Percentiles rank a stretch among this genome's conserved stretches.
Evolutionary conservation across 2,329 filamentous ascomycete genomes (phyloP).

Genomic region (Sporothrix protearum): DNA sequence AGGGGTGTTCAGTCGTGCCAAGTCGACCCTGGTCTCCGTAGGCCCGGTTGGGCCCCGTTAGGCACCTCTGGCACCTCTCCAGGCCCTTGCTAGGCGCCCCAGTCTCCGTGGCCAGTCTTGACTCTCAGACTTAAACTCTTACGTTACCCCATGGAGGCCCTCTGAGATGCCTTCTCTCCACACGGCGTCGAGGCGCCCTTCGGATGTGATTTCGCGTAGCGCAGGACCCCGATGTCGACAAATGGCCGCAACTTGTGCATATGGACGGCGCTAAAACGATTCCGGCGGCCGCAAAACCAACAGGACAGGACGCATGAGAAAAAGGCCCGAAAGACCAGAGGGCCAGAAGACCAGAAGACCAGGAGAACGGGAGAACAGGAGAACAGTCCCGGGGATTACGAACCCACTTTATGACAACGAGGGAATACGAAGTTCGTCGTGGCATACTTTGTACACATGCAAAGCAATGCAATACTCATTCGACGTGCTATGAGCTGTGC

Average conservation of each 20-base stretch:
- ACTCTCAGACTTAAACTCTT: no score
- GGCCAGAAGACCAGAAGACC: no score
- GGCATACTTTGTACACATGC: no score
- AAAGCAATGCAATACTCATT: no score
- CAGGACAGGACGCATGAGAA: no score
- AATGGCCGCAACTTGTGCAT: no score
- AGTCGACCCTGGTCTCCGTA: background rate
- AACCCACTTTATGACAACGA: background rate
- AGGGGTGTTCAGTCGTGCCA: background rate
- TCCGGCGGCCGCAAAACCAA: no score
- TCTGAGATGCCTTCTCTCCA: background rate
- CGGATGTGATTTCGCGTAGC: conserved; percentile 15
- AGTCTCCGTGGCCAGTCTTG: background rate
- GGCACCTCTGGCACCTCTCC: background rate
- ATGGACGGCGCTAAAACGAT: conserved; percentile 10
- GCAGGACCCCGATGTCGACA: background rate
- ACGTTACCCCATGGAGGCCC: no score
- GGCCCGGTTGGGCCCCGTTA: background rate
- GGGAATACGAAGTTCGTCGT: no score
- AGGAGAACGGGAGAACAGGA: background rate
- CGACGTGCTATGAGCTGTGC: background rate
- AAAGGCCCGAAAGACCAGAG: background rate
- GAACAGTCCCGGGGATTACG: background rate
- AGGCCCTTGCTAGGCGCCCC: background rate
- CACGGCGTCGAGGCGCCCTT: background rate